Evolutionary conservation across 192 early-diverging fungal species (phyloP).

Genomic region (Dimargaris xerosporica): DNA sequence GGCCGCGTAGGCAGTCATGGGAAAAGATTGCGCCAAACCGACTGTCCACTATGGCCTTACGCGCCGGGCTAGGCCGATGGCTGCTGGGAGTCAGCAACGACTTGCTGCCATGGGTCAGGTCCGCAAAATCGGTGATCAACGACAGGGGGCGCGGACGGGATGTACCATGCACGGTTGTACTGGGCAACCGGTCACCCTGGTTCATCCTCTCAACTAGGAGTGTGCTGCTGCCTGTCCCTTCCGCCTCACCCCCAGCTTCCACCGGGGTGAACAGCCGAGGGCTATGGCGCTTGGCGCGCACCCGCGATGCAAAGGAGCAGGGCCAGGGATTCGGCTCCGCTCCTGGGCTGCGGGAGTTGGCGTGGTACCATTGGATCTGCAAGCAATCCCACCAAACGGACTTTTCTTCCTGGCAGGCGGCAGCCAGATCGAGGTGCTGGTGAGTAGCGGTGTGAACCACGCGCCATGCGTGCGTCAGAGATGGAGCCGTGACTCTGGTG

Average conservation of each 20-base stretch:
- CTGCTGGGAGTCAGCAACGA: neutral
- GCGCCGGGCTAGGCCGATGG: neutral
- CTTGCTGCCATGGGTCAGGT: neutral
- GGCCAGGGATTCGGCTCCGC: too few relatives aligned
- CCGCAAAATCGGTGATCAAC: neutral
- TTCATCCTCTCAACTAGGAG: neutral
- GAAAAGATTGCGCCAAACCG: conserved; percentile 5
- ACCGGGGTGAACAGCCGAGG: neutral
- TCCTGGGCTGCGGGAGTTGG: neutral
- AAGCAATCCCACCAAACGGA: neutral
- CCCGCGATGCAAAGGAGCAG: neutral
- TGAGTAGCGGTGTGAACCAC: neutral
- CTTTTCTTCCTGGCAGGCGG: conserved; percentile 7
- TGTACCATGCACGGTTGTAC: neutral
- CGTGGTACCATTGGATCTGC: neutral
- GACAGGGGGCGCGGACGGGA: neutral
- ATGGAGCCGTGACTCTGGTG: neutral
- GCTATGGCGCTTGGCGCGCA: neutral
- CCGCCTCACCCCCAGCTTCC: too few relatives aligned
- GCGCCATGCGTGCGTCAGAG: neutral
- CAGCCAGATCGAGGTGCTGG: neutral
- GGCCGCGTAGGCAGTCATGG: conserved; percentile 9
- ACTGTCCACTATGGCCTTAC: conserved; percentile 4
- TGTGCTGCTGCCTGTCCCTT: too few relatives aligned
- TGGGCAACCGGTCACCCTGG: neutral